A percentile compares a stretch with the other conserved stretches of the same genome.
phyloP scores from a whole-genome alignment of 768 basidiomycete genomes.

The Podaxis rugospora region DNA sequence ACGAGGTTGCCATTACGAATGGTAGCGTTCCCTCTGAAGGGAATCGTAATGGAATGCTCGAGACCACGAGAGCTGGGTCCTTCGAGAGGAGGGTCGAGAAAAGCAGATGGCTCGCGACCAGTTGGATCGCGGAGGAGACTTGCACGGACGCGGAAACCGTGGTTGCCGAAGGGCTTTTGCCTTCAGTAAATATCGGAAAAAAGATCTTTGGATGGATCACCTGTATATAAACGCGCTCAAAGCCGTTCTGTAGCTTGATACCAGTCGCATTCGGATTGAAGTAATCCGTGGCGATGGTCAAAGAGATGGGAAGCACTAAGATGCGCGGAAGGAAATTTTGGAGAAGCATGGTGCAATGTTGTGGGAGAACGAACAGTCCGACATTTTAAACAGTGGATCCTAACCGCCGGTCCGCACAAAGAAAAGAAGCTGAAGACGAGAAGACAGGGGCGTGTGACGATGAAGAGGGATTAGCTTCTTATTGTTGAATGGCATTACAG shows the following conservation, averaged over 20 bases:
- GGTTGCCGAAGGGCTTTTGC: slow-evolving; percentile 31
- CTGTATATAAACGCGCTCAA: slow-evolving; percentile 30
- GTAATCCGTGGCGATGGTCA: slow-evolving; percentile 8
- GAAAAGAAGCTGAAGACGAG: slow-evolving; percentile 3
- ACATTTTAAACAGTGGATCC: background rate
- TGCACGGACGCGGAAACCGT: slow-evolving; percentile 31
- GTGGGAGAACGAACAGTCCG: background rate
- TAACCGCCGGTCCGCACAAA: background rate
- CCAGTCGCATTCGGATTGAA: slow-evolving; percentile 27
- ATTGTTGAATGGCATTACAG: too few relatives aligned
- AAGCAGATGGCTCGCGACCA: slow-evolving; percentile 26
- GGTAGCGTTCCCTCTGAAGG: slow-evolving; percentile 24
- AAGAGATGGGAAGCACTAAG: background rate
- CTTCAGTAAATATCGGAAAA: background rate
- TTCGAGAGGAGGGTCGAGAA: slow-evolving; percentile 33
- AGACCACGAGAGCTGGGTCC: slow-evolving; percentile 27
- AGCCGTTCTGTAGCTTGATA: slow-evolving; percentile 31
- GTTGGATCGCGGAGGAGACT: slow-evolving; percentile 30
- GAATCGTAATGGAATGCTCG: slow-evolving; percentile 23
- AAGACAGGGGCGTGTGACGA: background rate
- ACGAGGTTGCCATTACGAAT: slow-evolving; percentile 30
- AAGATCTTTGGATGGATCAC: slow-evolving; percentile 12
- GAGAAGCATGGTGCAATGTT: background rate
- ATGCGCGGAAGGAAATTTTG: background rate
- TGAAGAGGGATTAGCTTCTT: background rate